Evolutionary conservation across 495 filamentous ascomycete species (phyloP).

Genomic region (Podospora comata): DNA sequence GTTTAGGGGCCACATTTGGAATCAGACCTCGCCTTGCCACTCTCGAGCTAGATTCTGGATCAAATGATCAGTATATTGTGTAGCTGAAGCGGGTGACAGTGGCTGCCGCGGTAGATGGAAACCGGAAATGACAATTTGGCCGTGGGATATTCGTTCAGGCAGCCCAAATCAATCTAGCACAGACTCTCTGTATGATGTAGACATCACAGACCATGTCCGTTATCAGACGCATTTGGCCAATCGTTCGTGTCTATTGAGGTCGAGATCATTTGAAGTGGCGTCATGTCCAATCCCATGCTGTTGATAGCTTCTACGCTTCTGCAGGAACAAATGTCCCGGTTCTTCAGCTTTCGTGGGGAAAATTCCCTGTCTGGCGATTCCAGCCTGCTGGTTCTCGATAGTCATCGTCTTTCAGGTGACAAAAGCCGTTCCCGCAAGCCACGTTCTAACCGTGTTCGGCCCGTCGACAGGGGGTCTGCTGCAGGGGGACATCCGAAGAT

Average conservation of each 20-base stretch:
- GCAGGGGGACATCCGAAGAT: background rate
- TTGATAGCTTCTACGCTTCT: background rate
- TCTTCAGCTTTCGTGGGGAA: slow-evolving; percentile 2
- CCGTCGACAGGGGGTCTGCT: background rate
- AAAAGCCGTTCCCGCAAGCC: background rate
- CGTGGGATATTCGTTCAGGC: background rate
- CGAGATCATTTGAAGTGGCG: background rate
- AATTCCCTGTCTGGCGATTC: background rate
- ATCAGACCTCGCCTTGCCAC: background rate
- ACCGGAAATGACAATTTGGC: slow-evolving; percentile 1
- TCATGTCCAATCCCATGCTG: background rate
- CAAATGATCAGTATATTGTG: slow-evolving; percentile 1
- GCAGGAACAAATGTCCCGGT: background rate
- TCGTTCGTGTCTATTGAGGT: background rate
- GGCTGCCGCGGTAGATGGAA: background rate
- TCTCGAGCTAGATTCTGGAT: background rate
- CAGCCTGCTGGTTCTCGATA: slow-evolving; percentile 1
- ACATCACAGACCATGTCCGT: background rate
- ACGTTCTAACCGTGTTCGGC: slow-evolving; percentile 6
- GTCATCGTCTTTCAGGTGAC: background rate
- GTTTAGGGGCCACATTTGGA: background rate
- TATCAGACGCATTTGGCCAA: background rate
- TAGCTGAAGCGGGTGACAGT: slow-evolving; percentile 2
- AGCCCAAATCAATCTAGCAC: background rate
- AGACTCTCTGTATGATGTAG: background rate